A percentile compares a stretch with the other conserved stretches of the same genome.
These are phyloP conservation scores for Penicillium crystallinum DNA, from an alignment of 495 filamentous ascomycete species.

Conservation along the genomic window DNA sequence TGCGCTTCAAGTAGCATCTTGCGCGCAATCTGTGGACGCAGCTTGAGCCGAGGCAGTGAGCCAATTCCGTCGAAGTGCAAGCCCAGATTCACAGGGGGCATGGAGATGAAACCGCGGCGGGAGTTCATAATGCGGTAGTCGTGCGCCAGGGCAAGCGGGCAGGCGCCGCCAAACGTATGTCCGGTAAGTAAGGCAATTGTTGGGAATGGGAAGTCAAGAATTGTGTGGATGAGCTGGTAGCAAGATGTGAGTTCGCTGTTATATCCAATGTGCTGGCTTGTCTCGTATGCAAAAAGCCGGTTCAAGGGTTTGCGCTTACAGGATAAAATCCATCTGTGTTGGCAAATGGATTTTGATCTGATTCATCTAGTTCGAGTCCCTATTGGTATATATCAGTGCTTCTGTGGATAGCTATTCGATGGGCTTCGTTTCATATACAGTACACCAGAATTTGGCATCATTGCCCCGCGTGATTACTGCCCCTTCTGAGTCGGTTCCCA, in stretches of 20 bases:
- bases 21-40: slow-evolving; percentile 41
- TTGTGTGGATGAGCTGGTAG: slow-evolving; percentile 38
- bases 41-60: slow-evolving; percentile 41
- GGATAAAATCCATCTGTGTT: slow-evolving; percentile 49
- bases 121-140: slow-evolving; percentile 52
- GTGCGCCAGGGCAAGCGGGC: slow-evolving; percentile 43
- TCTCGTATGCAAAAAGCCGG: neutral
- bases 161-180: slow-evolving; percentile 49
- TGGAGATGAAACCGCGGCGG: slow-evolving; percentile 41
- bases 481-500: slow-evolving; percentile 39
- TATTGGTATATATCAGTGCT: slow-evolving; percentile 3
- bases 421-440: slow-evolving; percentile 15
- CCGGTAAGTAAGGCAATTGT: slow-evolving; percentile 48
- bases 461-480: slow-evolving; percentile 43
- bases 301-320: slow-evolving; percentile 6
- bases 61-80: slow-evolving; percentile 50
- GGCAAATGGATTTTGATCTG: slow-evolving; percentile 42
- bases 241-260: neutral
- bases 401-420: neutral
- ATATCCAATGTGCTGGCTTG: neutral
- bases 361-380: slow-evolving; percentile 46
- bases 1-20: slow-evolving; percentile 51
- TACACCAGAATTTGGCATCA: slow-evolving; percentile 50
- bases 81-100: slow-evolving; percentile 48
- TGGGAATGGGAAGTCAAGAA: slow-evolving; percentile 48